phyloP scores from a whole-genome alignment of 1,284 basidiomycete genomes.

The Irpex sp. region DNA sequence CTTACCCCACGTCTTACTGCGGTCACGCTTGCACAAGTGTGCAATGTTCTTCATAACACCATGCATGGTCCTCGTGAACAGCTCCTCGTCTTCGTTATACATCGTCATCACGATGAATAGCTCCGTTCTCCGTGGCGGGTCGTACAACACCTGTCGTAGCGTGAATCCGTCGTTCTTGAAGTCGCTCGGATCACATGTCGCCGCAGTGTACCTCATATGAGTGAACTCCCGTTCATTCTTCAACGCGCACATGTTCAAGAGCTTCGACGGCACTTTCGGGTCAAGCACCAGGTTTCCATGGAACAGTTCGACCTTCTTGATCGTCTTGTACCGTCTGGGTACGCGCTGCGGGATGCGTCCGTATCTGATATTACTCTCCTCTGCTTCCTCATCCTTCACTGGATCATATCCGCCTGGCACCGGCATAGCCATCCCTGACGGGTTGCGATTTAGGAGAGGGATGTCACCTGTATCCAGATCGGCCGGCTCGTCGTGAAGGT shows the following conservation, averaged over 20 bases:
- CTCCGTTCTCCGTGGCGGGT: conserved; percentile 79
- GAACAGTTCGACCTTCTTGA: conserved; percentile 89
- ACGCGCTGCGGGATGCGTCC: conserved; percentile 86
- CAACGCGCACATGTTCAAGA: conserved; percentile 75
- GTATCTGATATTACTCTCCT: conserved; percentile 66
- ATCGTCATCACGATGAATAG: conserved; percentile 82
- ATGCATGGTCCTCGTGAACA: conserved; percentile 87
- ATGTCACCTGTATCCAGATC: conserved; percentile 51
- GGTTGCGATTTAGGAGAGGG: conserved; percentile 54
- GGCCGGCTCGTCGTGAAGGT: conserved; percentile 19
- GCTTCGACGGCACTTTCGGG: conserved; percentile 80
- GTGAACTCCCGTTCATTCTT: conserved; percentile 88
- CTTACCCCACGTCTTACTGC: conserved; percentile 92
- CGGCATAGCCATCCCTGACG: conserved; percentile 24
- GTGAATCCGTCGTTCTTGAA: conserved; percentile 82
- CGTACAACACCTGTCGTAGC: conserved; percentile 78
- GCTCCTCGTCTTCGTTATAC: conserved; percentile 76
- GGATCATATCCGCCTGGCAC: conserved; percentile 44
- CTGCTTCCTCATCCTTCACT: conserved; percentile 33
- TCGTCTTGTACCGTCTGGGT: conserved; percentile 84
- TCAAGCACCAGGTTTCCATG: conserved; percentile 91
- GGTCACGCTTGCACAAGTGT: conserved; percentile 77
- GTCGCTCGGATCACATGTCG: conserved; percentile 92
- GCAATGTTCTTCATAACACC: conserved; percentile 89
- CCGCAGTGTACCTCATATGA: conserved; percentile 91